A percentile compares a stretch with the other conserved stretches of the same genome.
phyloP scores from a whole-genome alignment of 2,329 filamentous ascomycete species.

The Didymella sp. region DNA sequence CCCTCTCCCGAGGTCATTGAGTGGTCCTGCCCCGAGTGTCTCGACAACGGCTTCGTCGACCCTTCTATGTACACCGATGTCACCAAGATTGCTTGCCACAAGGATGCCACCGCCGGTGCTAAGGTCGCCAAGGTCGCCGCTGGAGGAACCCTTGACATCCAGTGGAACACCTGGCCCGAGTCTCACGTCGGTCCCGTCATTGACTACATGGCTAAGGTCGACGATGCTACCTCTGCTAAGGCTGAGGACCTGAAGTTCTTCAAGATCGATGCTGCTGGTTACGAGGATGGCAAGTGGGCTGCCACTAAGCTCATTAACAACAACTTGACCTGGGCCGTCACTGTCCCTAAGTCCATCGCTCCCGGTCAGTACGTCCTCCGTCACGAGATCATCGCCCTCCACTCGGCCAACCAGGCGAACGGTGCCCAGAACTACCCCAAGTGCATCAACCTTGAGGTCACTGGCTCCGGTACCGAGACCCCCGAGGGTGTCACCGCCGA shows the following conservation, averaged over 20 bases:
- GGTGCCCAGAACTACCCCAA: conserved; percentile 57
- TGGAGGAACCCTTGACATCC: conserved; percentile 63
- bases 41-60: conserved; percentile 62
- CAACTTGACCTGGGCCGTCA: conserved; percentile 57
- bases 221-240: conserved; percentile 63
- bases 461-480: conserved; percentile 59
- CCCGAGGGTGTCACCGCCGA: conserved; percentile 56
- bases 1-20: conserved; percentile 54
- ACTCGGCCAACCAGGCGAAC: conserved; percentile 56
- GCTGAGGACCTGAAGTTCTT: conserved; percentile 64
- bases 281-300: conserved; percentile 62
- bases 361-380: conserved; percentile 66
- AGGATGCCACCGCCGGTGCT: conserved; percentile 58
- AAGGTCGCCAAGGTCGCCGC: conserved; percentile 63
- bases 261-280: conserved; percentile 68
- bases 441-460: conserved; percentile 62
- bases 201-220: conserved; percentile 66
- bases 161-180: conserved; percentile 72
- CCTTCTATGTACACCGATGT: conserved; percentile 54
- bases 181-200: conserved; percentile 70
- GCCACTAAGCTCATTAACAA: conserved; percentile 60
- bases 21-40: conserved; percentile 60
- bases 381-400: conserved; percentile 67
- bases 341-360: conserved; percentile 60
- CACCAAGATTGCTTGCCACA: conserved; percentile 67